Base-by-base conservation (phyloP, 805 yeast species). In the Metschnikowia reukaufii region DNA sequence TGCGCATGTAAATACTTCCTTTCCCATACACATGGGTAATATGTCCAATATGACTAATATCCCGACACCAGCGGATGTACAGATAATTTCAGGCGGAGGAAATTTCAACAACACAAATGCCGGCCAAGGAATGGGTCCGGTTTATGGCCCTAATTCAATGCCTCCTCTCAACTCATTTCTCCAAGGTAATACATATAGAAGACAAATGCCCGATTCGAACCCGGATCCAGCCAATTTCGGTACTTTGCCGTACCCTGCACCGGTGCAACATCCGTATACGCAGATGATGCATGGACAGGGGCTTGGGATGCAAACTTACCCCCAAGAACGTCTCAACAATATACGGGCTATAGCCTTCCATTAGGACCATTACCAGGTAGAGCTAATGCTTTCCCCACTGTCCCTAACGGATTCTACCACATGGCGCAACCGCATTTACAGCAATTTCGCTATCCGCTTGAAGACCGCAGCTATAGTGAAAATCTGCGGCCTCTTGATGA, bases 211-310 rank as follows among this genome's bases (percentile, higher is more conserved):
- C n/a, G 47, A 43, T 7, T 29, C 42, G 3, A 37, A 31, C 6
- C 23, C 42, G 4, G 42, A 43, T 19, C 42, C 47, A 1, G 36
- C 38, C 23, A 36, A 37, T 27, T 37, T 43, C 19, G 42, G 47
- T 16, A 37, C 20, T 18, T 36, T 10, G 6, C 33, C 42, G n/a
- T 32, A 43, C 39, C 32, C 25, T 13, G 37, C 33, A 8, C 40
- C 36, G 10, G 36, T 20, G 21, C 46, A 30, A 9, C 38, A 20
- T 15, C 45, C 21, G 6, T 23, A 40, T 20, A 23, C 39, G n/a
- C 45, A 34, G 12, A 34, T 44, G 36, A 20, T 33, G 34, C 43
- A 19, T 27, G 7, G 43, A 9, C 42, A 2, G 32, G 23, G 27
- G 33, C 29, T 25, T 16, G 29, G 23, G 12, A 7, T 31, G 12